Evolutionary conservation across 2,329 filamentous ascomycete genomes (phyloP).

Genomic region (Mycogone perniciosa): DNA sequence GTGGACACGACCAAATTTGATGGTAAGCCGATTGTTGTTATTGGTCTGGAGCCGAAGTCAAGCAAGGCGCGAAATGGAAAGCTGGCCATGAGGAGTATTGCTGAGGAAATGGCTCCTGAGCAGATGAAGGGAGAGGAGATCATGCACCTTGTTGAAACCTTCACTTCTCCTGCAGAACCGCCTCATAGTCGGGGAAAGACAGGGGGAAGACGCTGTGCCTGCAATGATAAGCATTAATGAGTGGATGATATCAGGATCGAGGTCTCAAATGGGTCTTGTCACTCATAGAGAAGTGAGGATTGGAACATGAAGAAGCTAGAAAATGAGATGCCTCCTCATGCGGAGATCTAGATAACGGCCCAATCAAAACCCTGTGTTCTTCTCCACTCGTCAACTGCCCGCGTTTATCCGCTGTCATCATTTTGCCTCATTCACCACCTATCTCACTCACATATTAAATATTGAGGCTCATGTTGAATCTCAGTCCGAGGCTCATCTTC

Average conservation of each 20-base stretch:
- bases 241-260: no score
- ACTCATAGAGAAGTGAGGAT: no score
- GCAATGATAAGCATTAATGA: neutral
- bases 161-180: neutral
- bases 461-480: neutral
- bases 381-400: conserved; percentile 1
- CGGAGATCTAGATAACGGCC: no score
- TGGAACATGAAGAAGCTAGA: no score
- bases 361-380: neutral
- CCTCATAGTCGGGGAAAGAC: neutral
- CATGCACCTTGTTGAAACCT: neutral
- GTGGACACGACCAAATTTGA: neutral
- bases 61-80: neutral
- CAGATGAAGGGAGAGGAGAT: neutral
- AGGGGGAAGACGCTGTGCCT: neutral
- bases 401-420: neutral
- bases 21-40: neutral
- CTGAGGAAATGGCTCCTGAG: neutral
- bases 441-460: neutral
- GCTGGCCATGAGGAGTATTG: neutral
- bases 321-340: no score
- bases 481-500: neutral
- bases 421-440: conserved; percentile 10
- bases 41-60: neutral
- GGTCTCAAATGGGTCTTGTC: no score